These are phyloP conservation scores for Ascoidea rubescens DNA, from an alignment of 805 yeast species.

Conservation along the genomic window DNA sequence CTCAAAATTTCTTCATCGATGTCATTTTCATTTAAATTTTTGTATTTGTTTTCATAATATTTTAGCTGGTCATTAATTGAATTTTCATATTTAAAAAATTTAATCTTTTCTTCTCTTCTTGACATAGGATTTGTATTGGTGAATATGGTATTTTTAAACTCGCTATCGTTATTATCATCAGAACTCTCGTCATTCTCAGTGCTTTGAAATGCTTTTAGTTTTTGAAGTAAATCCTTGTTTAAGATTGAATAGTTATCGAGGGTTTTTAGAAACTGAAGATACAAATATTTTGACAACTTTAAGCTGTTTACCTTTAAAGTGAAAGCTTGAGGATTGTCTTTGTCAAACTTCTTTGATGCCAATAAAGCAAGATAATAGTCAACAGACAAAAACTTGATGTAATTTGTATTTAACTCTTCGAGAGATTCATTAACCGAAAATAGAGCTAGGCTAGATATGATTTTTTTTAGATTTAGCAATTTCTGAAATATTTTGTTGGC, in stretches of 20 bases:
- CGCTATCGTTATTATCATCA: background rate
- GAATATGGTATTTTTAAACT: slow-evolving; percentile 12
- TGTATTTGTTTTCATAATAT: slow-evolving; percentile 21
- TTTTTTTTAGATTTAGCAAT: slow-evolving; percentile 28
- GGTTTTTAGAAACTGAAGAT: slow-evolving; percentile 30
- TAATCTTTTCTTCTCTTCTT: slow-evolving; percentile 61
- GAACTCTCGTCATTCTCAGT: background rate
- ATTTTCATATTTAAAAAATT: slow-evolving; percentile 46
- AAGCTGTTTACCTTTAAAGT: slow-evolving; percentile 18
- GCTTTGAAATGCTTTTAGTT: slow-evolving; percentile 26
- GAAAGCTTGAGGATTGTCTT: slow-evolving; percentile 4
- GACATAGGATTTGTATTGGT: slow-evolving; percentile 25
- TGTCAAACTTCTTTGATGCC: slow-evolving; percentile 16
- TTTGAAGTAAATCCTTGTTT: slow-evolving; percentile 21
- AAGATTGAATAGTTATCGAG: slow-evolving; percentile 32
- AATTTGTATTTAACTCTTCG: slow-evolving; percentile 53
- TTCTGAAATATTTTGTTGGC: slow-evolving; percentile 24
- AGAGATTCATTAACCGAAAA: slow-evolving; percentile 62
- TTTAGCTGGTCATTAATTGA: slow-evolving; percentile 31
- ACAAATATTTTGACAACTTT: slow-evolving; percentile 27
- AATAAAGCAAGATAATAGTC: slow-evolving; percentile 42
- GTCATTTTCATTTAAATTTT: slow-evolving; percentile 18
- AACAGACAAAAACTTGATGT: slow-evolving; percentile 44
- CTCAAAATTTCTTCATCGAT: slow-evolving; percentile 55
- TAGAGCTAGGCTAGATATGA: slow-evolving; percentile 34